Conservation (phyloP, 768 basidiomycete species). For the Podaxis sp. region DNA sequence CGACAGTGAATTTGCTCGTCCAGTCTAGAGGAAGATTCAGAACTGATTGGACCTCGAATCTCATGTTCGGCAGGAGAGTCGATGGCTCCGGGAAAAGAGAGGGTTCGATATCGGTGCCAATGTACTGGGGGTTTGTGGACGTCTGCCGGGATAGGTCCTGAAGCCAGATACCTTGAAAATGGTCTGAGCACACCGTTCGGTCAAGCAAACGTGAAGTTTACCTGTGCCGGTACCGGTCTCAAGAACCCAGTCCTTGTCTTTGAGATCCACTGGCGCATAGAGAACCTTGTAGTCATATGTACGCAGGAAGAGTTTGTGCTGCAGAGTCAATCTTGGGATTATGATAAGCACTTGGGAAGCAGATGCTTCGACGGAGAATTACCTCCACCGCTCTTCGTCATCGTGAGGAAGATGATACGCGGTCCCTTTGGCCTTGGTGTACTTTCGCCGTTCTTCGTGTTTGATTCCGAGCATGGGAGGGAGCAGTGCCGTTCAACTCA, state of each 20-base stretch:
- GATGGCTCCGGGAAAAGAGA: background rate
- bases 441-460: constrained; percentile 1
- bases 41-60: background rate
- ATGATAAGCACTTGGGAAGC: background rate
- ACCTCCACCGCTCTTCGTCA: constrained; percentile 8
- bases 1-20: constrained; percentile 6
- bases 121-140: background rate
- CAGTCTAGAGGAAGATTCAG: constrained; percentile 3
- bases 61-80: constrained; percentile 6
- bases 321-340: background rate
- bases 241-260: constrained; percentile 9
- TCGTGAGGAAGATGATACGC: constrained; percentile 11
- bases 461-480: constrained; percentile 1
- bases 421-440: background rate
- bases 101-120: constrained; percentile 6
- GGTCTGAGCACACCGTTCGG: background rate
- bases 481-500: background rate
- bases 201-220: background rate
- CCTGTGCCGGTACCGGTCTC: constrained; percentile 4
- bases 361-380: background rate
- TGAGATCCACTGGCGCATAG: constrained; percentile 6
- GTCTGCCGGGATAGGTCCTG: constrained; percentile 4
- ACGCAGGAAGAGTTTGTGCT: constrained; percentile 3
- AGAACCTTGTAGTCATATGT: constrained; percentile 3
- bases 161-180: constrained; percentile 5